A percentile compares a stretch with the other conserved stretches of the same genome.
These are phyloP conservation scores for Beauveria asiatica DNA, from an alignment of 2,329 filamentous ascomycete species.

Conservation along the genomic window DNA sequence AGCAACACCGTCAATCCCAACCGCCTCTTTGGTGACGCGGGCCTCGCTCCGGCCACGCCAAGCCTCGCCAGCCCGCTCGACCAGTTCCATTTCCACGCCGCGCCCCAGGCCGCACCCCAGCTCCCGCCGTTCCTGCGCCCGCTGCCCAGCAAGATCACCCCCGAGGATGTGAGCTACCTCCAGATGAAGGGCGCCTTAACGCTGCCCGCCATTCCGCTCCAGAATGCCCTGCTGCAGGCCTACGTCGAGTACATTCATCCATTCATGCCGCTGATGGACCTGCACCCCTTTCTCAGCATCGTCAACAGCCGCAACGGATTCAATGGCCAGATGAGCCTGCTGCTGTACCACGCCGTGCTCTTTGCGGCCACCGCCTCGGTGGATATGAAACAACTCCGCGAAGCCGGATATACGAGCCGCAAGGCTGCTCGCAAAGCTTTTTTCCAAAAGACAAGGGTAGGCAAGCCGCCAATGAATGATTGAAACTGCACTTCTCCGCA, in stretches of 20 bases:
- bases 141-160: constrained; percentile 65
- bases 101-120: constrained; percentile 28
- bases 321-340: constrained; percentile 66
- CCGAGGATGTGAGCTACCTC: constrained; percentile 77
- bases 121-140: constrained; percentile 67
- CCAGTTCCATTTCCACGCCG: constrained; percentile 19
- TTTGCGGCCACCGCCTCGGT: constrained; percentile 87
- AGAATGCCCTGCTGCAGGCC: constrained; percentile 71
- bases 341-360: constrained; percentile 91
- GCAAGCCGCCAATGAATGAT: constrained; percentile 19
- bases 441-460: constrained; percentile 78
- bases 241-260: constrained; percentile 89
- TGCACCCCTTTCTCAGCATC: constrained; percentile 49
- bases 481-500: neutral
- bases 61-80: constrained; percentile 36
- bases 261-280: constrained; percentile 82
- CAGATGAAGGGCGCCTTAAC: constrained; percentile 76
- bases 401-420: constrained; percentile 67
- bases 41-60: constrained; percentile 31
- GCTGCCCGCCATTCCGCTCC: constrained; percentile 60
- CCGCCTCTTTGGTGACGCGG: constrained; percentile 29
- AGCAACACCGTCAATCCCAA: constrained; percentile 24
- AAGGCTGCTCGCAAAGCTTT: constrained; percentile 81
- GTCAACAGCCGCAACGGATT: constrained; percentile 60
- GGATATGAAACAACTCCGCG: constrained; percentile 65